Conservation (phyloP, 1,284 basidiomycete species). For the Pseudozyma pruni region DNA sequence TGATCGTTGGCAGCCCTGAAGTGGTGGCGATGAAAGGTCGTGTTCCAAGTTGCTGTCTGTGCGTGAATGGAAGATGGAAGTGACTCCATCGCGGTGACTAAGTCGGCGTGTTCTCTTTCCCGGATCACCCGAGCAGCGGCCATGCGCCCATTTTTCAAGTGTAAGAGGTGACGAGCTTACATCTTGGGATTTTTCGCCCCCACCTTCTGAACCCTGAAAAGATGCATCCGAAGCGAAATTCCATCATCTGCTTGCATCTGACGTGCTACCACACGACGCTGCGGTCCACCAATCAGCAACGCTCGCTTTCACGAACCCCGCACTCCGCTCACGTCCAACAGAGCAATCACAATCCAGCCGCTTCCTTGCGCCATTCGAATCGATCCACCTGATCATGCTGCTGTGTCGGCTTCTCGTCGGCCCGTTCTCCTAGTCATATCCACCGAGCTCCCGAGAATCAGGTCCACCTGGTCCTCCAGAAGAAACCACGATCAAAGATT, state of each 20-base stretch:
- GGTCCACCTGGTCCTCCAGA: no score
- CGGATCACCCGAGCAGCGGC: neutral
- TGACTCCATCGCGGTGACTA: slow-evolving; percentile 4
- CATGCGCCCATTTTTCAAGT: no score
- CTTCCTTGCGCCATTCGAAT: slow-evolving; percentile 4
- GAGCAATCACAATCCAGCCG: no score
- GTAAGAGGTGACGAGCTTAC: no score
- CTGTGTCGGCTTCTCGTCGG: no score
- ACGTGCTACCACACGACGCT: slow-evolving; percentile 19
- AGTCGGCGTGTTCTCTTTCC: neutral
- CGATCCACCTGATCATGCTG: no score
- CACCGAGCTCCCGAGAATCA: no score
- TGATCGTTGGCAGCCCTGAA: no score
- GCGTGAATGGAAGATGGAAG: slow-evolving; percentile 1
- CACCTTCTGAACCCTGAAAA: no score
- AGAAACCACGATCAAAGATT: no score
- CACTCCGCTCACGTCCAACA: slow-evolving; percentile 5
- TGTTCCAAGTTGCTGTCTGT: neutral
- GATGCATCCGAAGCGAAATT: slow-evolving; percentile 8
- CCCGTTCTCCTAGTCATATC: no score
- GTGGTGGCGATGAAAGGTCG: neutral
- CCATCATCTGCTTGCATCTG: slow-evolving; percentile 35
- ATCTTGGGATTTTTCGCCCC: no score
- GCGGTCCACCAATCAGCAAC: slow-evolving; percentile 15
- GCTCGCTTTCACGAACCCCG: slow-evolving; percentile 3